Evolutionary conservation across 1,284 basidiomycete genomes (phyloP).

Genomic region (Grifola frondosa): DNA sequence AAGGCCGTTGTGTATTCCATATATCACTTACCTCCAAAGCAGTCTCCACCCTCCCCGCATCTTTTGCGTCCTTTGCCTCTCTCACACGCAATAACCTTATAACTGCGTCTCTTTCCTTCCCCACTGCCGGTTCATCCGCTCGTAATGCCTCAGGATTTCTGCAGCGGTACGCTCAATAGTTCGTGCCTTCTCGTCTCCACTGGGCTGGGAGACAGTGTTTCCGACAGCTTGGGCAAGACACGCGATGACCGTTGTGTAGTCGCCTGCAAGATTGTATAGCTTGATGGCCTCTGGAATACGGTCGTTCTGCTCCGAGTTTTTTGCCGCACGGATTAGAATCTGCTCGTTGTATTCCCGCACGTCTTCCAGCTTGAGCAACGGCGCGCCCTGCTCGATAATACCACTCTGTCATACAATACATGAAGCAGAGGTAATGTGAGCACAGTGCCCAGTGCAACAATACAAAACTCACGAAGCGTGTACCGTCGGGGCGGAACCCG

Average conservation of each 20-base stretch:
- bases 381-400: slow-evolving; percentile 80
- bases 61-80: slow-evolving; percentile 79
- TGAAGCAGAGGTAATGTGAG: neutral
- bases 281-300: slow-evolving; percentile 91
- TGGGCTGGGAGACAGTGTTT: slow-evolving; percentile 74
- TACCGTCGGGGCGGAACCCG: slow-evolving; percentile 86
- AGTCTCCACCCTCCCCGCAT: slow-evolving; percentile 69
- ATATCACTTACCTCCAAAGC: slow-evolving; percentile 71
- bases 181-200: slow-evolving; percentile 63
- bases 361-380: slow-evolving; percentile 75
- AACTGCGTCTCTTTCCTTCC: slow-evolving; percentile 77
- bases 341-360: slow-evolving; percentile 76
- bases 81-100: slow-evolving; percentile 80
- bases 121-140: slow-evolving; percentile 73
- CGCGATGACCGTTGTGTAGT: slow-evolving; percentile 85
- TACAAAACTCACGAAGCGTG: slow-evolving; percentile 69
- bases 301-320: slow-evolving; percentile 73
- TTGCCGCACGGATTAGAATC: slow-evolving; percentile 82
- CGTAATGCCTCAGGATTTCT: slow-evolving; percentile 87
- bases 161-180: slow-evolving; percentile 77
- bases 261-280: slow-evolving; percentile 92
- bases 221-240: slow-evolving; percentile 90
- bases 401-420: slow-evolving; percentile 57
- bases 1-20: neutral
- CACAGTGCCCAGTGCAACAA: neutral